Evolutionary conservation across 306 rosid species (phyloP).

Genomic region (Rosa persica): DNA sequence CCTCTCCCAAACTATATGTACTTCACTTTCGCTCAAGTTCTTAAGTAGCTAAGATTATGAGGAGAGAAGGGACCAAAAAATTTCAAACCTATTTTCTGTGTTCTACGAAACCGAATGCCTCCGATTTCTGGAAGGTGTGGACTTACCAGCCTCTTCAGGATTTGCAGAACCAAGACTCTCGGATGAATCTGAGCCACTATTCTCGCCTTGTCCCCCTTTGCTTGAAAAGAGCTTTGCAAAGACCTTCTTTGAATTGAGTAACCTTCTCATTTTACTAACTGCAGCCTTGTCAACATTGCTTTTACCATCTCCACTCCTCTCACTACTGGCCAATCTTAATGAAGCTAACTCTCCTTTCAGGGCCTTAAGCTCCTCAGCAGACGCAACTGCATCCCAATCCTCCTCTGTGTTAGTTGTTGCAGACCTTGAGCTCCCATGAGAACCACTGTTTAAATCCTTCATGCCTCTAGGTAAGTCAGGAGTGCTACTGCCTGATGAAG

Average conservation of each 20-base stretch:
- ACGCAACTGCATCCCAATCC: conserved; percentile 68
- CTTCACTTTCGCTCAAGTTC: conserved; percentile 39
- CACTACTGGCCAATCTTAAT: conserved; percentile 62
- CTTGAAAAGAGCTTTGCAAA: conserved; percentile 76
- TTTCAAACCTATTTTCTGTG: conserved; percentile 25
- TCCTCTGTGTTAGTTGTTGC: conserved; percentile 79
- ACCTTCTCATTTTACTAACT: conserved; percentile 69
- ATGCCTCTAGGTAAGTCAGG: conserved; percentile 80
- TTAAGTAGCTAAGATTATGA: conserved; percentile 33
- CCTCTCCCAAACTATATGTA: conserved; percentile 43
- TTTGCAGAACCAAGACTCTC: conserved; percentile 77
- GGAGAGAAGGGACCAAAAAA: conserved; percentile 19
- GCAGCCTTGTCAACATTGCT: conserved; percentile 66
- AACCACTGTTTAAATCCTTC: conserved; percentile 62
- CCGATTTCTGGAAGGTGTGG: conserved; percentile 84
- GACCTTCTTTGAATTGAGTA: conserved; percentile 79
- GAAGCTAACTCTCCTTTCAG: conserved; percentile 84
- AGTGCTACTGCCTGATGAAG: conserved; percentile 88
- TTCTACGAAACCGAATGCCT: conserved; percentile 93
- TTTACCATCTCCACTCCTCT: conserved; percentile 56
- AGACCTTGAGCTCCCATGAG: conserved; percentile 86
- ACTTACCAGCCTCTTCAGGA: conserved; percentile 79
- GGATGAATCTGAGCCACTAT: conserved; percentile 92
- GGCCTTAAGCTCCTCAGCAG: conserved; percentile 83
- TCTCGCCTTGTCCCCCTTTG: conserved; percentile 80